Conservation (phyloP, 176 grass and related monocot species). For the Triticum monococcum region DNA sequence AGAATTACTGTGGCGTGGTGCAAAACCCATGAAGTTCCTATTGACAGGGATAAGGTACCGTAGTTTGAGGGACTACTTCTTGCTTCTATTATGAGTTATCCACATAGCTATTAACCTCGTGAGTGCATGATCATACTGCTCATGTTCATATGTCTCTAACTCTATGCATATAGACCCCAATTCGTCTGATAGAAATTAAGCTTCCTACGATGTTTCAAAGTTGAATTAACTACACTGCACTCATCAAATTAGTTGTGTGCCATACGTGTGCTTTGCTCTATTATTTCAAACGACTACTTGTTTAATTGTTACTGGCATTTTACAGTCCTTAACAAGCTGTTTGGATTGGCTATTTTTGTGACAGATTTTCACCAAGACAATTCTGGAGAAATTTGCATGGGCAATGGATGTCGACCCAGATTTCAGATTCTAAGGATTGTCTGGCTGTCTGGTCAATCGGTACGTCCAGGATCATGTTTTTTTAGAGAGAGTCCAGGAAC, state of each 20-base stretch:
- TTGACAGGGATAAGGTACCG: slow-evolving; percentile 68
- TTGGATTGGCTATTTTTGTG: slow-evolving; percentile 9
- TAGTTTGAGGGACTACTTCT: neutral
- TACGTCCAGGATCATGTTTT: neutral
- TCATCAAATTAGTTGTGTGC: neutral
- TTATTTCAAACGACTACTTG: neutral
- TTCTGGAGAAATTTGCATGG: slow-evolving; percentile 82
- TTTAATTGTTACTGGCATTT: neutral
- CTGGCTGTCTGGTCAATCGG: neutral
- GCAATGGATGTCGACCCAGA: slow-evolving; percentile 74
- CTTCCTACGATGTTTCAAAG: neutral
- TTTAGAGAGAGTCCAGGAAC: too few relatives aligned
- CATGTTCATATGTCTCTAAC: neutral
- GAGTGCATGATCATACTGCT: too few relatives aligned
- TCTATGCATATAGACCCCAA: neutral
- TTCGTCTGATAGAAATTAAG: neutral
- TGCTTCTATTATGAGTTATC: neutral
- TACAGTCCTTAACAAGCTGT: neutral
- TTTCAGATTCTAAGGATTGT: slow-evolving; percentile 71
- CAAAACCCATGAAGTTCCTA: slow-evolving; percentile 93
- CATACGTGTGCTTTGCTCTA: neutral
- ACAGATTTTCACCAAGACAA: slow-evolving; percentile 95
- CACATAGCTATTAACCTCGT: neutral
- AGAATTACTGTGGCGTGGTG: slow-evolving; percentile 96
- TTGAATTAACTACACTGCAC: neutral